phyloP scores from a whole-genome alignment of 2,329 filamentous ascomycete genomes.

The Trichoderma sp. region DNA sequence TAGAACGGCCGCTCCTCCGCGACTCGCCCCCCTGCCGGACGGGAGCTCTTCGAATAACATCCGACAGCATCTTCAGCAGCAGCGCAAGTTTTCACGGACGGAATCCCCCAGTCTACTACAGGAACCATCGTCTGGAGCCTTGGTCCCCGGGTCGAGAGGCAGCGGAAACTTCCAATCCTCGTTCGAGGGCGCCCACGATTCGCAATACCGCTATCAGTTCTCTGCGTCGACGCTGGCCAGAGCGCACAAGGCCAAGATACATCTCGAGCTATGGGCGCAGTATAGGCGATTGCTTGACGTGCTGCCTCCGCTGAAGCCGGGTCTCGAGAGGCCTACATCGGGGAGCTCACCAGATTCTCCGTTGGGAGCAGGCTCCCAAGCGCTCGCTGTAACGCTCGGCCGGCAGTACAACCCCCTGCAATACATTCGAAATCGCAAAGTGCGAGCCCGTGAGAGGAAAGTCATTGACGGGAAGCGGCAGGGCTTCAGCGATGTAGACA shows the following conservation, averaged over 20 bases:
- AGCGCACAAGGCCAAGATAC: slow-evolving; percentile 79
- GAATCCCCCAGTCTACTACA: slow-evolving; percentile 59
- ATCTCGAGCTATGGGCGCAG: slow-evolving; percentile 83
- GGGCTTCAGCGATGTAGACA: slow-evolving; percentile 73
- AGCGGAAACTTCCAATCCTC: slow-evolving; percentile 50
- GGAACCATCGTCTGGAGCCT: slow-evolving; percentile 41
- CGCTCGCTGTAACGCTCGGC: slow-evolving; percentile 51
- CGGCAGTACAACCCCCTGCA: slow-evolving; percentile 89
- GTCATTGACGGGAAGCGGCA: slow-evolving; percentile 72
- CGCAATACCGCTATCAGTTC: slow-evolving; percentile 63
- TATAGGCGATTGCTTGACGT: slow-evolving; percentile 79
- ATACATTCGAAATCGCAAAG: slow-evolving; percentile 85
- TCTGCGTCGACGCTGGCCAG: slow-evolving; percentile 79
- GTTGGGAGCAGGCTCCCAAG: slow-evolving; percentile 31
- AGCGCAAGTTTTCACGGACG: slow-evolving; percentile 63
- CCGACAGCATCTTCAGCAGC: slow-evolving; percentile 70
- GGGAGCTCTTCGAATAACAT: slow-evolving; percentile 59
- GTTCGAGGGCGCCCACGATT: slow-evolving; percentile 49
- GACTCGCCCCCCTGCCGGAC: slow-evolving; percentile 55
- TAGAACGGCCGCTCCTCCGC: slow-evolving; percentile 51
- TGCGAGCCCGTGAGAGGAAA: slow-evolving; percentile 75
- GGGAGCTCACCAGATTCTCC: slow-evolving; percentile 48
- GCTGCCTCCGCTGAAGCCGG: slow-evolving; percentile 69
- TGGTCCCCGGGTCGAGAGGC: slow-evolving; percentile 44
- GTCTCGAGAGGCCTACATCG: slow-evolving; percentile 41